These are phyloP conservation scores for Lophiotrema nucula DNA, from an alignment of 495 filamentous ascomycete species.

Conservation along the genomic window DNA sequence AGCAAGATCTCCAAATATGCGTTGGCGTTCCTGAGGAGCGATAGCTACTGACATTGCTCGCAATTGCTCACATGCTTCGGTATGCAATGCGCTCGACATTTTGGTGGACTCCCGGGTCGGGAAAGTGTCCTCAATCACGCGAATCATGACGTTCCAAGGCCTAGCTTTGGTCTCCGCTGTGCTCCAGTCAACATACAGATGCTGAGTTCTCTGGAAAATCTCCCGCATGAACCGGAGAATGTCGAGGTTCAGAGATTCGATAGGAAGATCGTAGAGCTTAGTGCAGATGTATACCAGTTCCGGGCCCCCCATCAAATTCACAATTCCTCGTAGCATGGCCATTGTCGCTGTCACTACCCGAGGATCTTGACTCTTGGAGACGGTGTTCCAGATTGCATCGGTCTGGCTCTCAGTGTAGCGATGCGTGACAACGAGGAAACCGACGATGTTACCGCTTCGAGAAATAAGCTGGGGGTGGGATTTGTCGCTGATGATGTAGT, in stretches of 20 bases:
- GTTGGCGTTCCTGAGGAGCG: slow-evolving; percentile 10
- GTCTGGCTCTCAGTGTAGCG: slow-evolving; percentile 71
- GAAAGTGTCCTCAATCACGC: slow-evolving; percentile 30
- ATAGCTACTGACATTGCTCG: slow-evolving; percentile 1
- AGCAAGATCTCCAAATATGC: slow-evolving; percentile 30
- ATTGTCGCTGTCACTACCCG: slow-evolving; percentile 77
- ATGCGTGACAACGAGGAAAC: slow-evolving; percentile 79
- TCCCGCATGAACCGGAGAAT: slow-evolving; percentile 43
- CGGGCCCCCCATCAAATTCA: slow-evolving; percentile 56
- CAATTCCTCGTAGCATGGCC: slow-evolving; percentile 67
- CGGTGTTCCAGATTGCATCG: slow-evolving; percentile 80
- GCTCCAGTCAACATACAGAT: slow-evolving; percentile 34
- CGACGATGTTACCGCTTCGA: slow-evolving; percentile 77
- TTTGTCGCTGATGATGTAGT: slow-evolving; percentile 84
- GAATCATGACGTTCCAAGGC: slow-evolving; percentile 27
- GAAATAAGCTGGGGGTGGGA: slow-evolving; percentile 88
- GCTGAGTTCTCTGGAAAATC: slow-evolving; percentile 11
- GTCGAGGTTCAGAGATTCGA: slow-evolving; percentile 58
- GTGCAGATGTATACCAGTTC: slow-evolving; percentile 67
- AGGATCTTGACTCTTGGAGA: slow-evolving; percentile 79
- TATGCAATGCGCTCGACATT: slow-evolving; percentile 13
- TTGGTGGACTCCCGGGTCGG: slow-evolving; percentile 24
- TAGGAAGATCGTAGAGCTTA: slow-evolving; percentile 68
- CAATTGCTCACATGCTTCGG: slow-evolving; percentile 25
- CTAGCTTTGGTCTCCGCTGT: slow-evolving; percentile 2